These are phyloP conservation scores for Globisporangium paddicum DNA, from an alignment of 352 stramenopile species.

Conservation along the genomic window DNA sequence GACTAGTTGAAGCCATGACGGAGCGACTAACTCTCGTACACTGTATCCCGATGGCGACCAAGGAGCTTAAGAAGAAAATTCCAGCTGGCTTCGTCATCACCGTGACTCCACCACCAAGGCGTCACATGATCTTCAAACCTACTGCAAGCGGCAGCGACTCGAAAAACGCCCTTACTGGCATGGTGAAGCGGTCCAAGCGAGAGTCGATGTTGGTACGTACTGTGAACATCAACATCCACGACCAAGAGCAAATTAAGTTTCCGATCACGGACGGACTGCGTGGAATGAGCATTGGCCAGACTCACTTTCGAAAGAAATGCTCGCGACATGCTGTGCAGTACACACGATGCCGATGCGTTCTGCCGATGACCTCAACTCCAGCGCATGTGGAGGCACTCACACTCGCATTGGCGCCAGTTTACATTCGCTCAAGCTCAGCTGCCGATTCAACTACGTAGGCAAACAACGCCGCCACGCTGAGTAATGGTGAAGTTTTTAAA, in stretches of 20 bases:
- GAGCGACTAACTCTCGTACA: slow-evolving; percentile 27
- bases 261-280: slow-evolving; percentile 44
- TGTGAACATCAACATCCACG: not conserved
- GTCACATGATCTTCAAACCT: slow-evolving; percentile 25
- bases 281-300: slow-evolving; percentile 45
- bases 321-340: slow-evolving; percentile 41
- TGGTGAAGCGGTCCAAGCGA: slow-evolving; percentile 15
- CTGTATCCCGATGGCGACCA: slow-evolving; percentile 42
- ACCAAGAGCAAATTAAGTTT: slow-evolving; percentile 24
- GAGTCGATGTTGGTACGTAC: not conserved
- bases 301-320: slow-evolving; percentile 56
- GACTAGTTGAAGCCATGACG: slow-evolving; percentile 35
- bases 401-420: slow-evolving; percentile 25
- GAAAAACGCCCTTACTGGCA: no score
- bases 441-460: not conserved
- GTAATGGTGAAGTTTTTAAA: not conserved
- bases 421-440: slow-evolving; percentile 4
- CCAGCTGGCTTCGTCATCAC: slow-evolving; percentile 31
- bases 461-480: not conserved
- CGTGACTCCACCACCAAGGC: slow-evolving; percentile 35
- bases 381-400: slow-evolving; percentile 51
- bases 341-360: slow-evolving; percentile 56
- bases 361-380: slow-evolving; percentile 46
- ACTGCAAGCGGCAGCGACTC: not conserved
- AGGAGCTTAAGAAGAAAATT: slow-evolving; percentile 43